Conservation (phyloP, 2,329 filamentous ascomycete genomes). For the Aschersonia sp. region DNA sequence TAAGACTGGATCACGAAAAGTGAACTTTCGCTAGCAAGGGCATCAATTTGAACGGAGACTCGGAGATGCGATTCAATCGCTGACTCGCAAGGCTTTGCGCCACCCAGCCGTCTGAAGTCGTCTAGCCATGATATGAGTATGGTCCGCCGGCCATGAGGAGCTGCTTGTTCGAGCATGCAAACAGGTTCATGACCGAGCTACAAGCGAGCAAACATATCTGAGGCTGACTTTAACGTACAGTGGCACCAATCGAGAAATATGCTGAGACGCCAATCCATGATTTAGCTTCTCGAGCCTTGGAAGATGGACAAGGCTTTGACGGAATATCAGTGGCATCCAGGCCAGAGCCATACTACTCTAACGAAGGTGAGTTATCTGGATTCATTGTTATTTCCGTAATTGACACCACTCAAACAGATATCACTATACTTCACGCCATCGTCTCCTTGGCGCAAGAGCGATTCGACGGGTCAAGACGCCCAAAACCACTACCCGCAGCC, state of each 20-base stretch:
- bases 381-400: too few relatives aligned
- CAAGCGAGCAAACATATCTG: not conserved
- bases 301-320: conserved; percentile 1
- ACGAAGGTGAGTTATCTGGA: conserved; percentile 32
- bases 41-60: too few relatives aligned
- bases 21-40: too few relatives aligned
- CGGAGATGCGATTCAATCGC: too few relatives aligned
- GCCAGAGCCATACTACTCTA: conserved; percentile 36
- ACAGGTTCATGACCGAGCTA: not conserved
- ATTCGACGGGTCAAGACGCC: conserved; percentile 38
- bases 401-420: conserved; percentile 38
- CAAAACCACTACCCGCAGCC: conserved; percentile 53
- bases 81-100: too few relatives aligned
- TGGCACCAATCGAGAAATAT: conserved; percentile 11
- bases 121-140: not conserved
- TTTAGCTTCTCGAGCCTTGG: not conserved
- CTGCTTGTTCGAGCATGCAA: conserved; percentile 2
- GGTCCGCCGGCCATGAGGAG: not conserved
- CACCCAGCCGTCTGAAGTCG: too few relatives aligned
- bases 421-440: conserved; percentile 64
- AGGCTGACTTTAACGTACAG: conserved; percentile 3
- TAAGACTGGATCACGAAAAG: too few relatives aligned
- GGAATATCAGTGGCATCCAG: not conserved
- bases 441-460: conserved; percentile 56
- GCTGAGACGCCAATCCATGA: not conserved